Evolutionary conservation across 2,329 filamentous ascomycete genomes (phyloP), one percentile per base, ranked within the genome.

Genomic region (Beauveria medogensis): DNA sequence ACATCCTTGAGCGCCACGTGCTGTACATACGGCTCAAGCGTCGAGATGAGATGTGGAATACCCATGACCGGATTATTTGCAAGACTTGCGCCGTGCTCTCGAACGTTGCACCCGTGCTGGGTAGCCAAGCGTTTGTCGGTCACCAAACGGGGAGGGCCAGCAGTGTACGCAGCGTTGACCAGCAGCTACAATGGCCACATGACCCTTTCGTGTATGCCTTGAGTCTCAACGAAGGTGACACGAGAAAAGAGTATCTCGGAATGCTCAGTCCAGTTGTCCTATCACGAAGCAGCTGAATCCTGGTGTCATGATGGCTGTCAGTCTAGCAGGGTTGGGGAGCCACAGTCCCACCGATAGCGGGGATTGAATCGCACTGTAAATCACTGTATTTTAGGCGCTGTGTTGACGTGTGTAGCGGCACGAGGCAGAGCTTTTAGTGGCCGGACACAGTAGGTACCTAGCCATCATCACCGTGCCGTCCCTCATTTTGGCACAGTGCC

Each of bases 31-130:
- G 80, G 80, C 63, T 79, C 74, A 48, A 89, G 71, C 55, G 80
- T 78, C 16, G 75, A 71, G 51, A 78, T 78, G 5, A 89, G 74
- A 64, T 80, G 78, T 46, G 78, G 80, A 51, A 89, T 84, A 0
- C 86, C 86, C 86, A 89, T 80, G 22, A 52, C 64, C 55, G 14
- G 30, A 18, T 28, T 18, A 22, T 46, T 22, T 18, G 48, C 44
- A 40, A 34, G 28, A 50, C 16, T 59, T 41, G 26, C 40, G 48
- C 7, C 55, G 48, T 50, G 16, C 20, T 57, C n/a, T 44, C 24
- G 5, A 14, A 22, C 4, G 7, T 46, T 18, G 7, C 28, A 48
- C 37, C n/a, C 24, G 43, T 8, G 14, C 43, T 57, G 18, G 9
- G 30, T n/a, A 30, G 34, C n/a, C 43, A 22, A 48, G 14, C 24